phyloP scores from a whole-genome alignment of 192 early-diverging fungal genomes.

The Backusella tarrabulga region DNA sequence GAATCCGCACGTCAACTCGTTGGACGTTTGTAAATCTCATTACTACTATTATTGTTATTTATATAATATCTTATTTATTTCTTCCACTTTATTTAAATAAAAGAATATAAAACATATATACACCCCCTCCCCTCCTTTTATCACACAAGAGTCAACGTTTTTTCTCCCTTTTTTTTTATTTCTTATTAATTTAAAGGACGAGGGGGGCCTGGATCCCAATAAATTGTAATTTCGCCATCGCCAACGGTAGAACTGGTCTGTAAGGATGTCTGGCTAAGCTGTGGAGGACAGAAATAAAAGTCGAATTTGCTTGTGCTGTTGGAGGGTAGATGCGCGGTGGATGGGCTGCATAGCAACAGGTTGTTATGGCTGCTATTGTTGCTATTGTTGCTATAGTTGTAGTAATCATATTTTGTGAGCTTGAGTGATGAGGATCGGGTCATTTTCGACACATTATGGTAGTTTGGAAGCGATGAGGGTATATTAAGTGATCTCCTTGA shows the following conservation, averaged over 20 bases:
- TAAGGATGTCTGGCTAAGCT: background rate
- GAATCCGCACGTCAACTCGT: conserved; percentile 15
- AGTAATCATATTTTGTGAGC: background rate
- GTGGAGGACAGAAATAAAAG: background rate
- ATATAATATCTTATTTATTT: conserved; percentile 5
- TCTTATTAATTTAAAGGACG: background rate
- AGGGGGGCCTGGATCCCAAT: conserved; percentile 4
- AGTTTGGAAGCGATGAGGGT: background rate
- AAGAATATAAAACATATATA: background rate
- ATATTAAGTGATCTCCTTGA: background rate
- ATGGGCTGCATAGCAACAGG: background rate
- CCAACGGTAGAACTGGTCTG: background rate
- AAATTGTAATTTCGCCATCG: conserved; percentile 5
- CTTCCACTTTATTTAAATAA: background rate
- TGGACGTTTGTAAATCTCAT: background rate
- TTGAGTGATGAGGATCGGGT: background rate
- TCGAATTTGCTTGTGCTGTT: background rate
- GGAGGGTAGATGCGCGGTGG: background rate
- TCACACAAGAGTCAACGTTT: background rate
- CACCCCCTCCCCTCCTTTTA: background rate
- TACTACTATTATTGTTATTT: background rate
- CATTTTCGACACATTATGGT: background rate
- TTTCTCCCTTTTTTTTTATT: background rate
- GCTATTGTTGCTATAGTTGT: background rate
- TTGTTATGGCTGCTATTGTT: background rate